phyloP scores from a whole-genome alignment of 1,284 basidiomycete species.

The Tylopilus sp. region DNA sequence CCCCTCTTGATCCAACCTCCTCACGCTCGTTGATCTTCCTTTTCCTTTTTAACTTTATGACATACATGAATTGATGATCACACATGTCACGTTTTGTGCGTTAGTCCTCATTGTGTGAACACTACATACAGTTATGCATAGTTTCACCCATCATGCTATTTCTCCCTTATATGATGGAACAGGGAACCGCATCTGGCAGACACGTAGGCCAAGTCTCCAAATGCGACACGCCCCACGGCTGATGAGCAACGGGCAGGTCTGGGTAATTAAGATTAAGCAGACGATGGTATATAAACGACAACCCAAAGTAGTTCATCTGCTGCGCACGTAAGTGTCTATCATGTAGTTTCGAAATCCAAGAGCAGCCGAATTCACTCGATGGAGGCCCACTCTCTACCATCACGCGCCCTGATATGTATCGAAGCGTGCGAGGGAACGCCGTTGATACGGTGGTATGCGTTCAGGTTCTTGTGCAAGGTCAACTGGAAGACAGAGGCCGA shows the following conservation, averaged over 20 bases:
- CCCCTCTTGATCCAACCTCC: conserved; percentile 11
- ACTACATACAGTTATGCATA: too few relatives aligned
- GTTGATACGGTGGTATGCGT: conserved; percentile 86
- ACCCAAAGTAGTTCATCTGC: conserved; percentile 15
- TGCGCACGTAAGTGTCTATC: conserved; percentile 1
- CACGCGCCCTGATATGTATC: conserved; percentile 53
- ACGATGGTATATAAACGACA: conserved; percentile 22
- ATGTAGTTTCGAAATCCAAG: background rate
- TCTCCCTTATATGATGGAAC: too few relatives aligned
- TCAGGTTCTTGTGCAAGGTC: conserved; percentile 95
- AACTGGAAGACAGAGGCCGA: conserved; percentile 91
- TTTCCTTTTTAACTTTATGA: background rate
- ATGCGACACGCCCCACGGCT: too few relatives aligned
- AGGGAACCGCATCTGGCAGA: too few relatives aligned
- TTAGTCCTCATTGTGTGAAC: too few relatives aligned
- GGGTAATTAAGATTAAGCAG: conserved; percentile 30
- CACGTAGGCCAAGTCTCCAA: too few relatives aligned
- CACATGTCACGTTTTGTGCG: background rate
- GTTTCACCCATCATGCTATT: too few relatives aligned
- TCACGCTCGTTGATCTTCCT: background rate
- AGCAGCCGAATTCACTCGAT: conserved; percentile 20
- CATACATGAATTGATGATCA: background rate
- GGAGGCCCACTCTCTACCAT: conserved; percentile 28
- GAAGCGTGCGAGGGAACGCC: conserved; percentile 74
- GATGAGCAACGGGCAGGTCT: background rate